Base-by-base conservation (phyloP, 306 rosid genomes). In the Dicorynia guianensis region DNA sequence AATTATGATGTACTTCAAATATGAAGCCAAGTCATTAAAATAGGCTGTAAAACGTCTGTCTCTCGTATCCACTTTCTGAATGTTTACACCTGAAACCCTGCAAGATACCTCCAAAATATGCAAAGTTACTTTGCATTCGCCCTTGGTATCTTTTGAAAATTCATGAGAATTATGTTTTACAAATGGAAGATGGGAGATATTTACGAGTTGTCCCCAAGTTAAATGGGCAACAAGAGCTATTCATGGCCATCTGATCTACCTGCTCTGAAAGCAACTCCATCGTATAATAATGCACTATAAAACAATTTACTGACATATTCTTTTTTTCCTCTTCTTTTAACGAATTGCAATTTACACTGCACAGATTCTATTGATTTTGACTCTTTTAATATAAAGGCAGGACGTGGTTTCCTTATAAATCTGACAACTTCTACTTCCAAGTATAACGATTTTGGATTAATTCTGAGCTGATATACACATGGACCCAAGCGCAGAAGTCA, bases 341-440 rank as follows among this genome's bases (percentile, higher is more conserved):
- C 30, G 2, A 25, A 25, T 25, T 25, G 30, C 30, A 25, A 25
- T 25, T 25, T 25, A 25, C 30, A 25, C 30, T 25, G 30, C 30
- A 25, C 30, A 25, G 52, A 47, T 61, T 55, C 20, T 5, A 39
- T 14, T 75, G 4, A 4, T 7, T 18, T 19, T n/a, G 71, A 55
- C 34, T 34, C 66, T 44, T 36, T 14, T 34, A 33, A 47, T 18
- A 48, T 12, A 25, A n/a, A 42, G 67, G 58, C 25, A 11, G 58
- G 67, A 72, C 61, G 38, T 72, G 77, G 62, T 10, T 11, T 53
- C 40, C 15, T 63, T 53, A 6, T 34, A 14, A 74, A 62, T 30
- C 36, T 13, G 20, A 43, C 30, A 30, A 11, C 30, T 18, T 5
- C 60, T 43, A 10, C 34, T 36, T 12, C 67, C 40, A 36, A 33